These are phyloP conservation scores for Talaromyces islandicus DNA, from an alignment of 2,329 filamentous ascomycete species.

Conservation along the genomic window DNA sequence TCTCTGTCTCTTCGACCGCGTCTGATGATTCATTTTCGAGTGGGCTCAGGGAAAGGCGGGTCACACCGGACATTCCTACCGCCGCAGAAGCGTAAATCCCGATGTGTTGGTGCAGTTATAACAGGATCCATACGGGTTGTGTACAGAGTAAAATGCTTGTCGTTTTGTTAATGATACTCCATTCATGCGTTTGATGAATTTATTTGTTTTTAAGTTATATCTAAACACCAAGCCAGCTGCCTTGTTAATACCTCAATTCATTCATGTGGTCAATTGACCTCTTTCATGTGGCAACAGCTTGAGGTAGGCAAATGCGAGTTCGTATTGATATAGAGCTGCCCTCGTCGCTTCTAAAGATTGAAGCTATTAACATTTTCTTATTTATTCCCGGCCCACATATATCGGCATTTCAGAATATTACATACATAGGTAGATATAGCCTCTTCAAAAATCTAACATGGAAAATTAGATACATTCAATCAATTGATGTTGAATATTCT, in stretches of 20 bases:
- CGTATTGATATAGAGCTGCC: no score
- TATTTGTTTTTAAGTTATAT: background rate
- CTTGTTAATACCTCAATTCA: background rate
- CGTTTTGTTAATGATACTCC: background rate
- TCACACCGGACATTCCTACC: constrained; percentile 6
- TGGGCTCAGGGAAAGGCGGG: constrained; percentile 18
- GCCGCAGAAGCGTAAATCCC: constrained; percentile 5
- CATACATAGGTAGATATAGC: no score
- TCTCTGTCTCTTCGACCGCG: constrained; percentile 23
- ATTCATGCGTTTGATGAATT: background rate
- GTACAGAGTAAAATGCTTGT: background rate
- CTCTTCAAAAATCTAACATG: no score
- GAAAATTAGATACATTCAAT: no score
- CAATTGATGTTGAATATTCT: no score
- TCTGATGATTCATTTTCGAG: constrained; percentile 28
- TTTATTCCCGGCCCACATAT: no score
- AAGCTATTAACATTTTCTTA: no score
- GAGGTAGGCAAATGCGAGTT: no score
- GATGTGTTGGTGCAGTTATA: background rate
- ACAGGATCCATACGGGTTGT: background rate
- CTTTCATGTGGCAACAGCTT: no score
- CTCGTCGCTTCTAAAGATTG: no score
- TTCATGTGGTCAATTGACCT: no score
- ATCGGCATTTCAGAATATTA: no score
- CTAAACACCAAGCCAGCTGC: background rate